These are phyloP conservation scores for Diaporthe helianthi DNA, from an alignment of 2,329 filamentous ascomycete species.

Conservation along the genomic window DNA sequence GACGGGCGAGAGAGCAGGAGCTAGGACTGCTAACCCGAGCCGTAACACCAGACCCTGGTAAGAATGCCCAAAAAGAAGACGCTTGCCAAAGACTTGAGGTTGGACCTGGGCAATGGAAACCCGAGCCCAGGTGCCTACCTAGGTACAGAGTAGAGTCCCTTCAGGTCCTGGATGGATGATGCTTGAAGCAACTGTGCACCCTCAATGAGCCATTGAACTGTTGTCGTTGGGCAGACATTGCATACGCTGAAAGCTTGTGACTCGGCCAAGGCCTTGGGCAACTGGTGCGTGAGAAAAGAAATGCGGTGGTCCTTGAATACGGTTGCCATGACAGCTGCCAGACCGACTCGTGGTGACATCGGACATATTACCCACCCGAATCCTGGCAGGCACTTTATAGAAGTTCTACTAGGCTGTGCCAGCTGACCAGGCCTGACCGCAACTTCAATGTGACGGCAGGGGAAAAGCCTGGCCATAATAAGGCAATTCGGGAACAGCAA, in stretches of 20 bases:
- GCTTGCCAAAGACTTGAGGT: constrained; percentile 4
- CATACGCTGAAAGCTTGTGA: constrained; percentile 29
- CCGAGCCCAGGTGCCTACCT: no score
- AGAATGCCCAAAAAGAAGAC: neutral
- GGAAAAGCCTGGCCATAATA: neutral
- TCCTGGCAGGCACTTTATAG: constrained; percentile 18
- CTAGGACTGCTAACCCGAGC: constrained; percentile 13
- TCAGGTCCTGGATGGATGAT: constrained; percentile 18
- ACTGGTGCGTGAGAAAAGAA: neutral
- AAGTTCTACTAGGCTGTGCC: neutral
- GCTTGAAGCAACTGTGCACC: neutral
- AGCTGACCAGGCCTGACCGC: constrained; percentile 20
- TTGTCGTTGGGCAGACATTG: constrained; percentile 10
- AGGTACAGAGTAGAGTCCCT: no score
- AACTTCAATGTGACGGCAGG: constrained; percentile 13
- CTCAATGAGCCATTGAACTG: neutral
- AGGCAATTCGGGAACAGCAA: neutral
- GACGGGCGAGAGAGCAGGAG: constrained; percentile 12
- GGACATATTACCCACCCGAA: no score
- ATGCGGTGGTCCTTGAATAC: neutral
- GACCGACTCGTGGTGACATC: no score
- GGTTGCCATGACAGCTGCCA: constrained; percentile 6
- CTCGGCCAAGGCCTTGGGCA: constrained; percentile 14
- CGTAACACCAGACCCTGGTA: constrained; percentile 19
- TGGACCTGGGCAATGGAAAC: neutral